Percentiles rank a stretch among this genome's conserved stretches.
phyloP scores from a whole-genome alignment of 2,329 filamentous ascomycete genomes.

The Microdochium paspali region DNA sequence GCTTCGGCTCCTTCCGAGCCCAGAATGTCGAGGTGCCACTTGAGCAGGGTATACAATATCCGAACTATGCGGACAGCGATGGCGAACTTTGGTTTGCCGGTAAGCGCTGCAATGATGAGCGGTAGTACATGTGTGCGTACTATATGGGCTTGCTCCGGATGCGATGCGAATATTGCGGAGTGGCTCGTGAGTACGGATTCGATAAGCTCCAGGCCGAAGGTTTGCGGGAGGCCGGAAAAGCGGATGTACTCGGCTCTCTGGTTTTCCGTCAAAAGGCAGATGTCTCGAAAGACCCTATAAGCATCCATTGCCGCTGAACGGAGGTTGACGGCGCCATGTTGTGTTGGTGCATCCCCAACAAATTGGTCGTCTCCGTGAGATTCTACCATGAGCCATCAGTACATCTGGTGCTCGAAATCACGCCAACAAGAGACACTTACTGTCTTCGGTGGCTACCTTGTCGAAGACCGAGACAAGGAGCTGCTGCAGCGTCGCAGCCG shows the following conservation, averaged over 20 bases:
- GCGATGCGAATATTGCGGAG: constrained; percentile 65
- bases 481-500: constrained; percentile 92
- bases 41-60: constrained; percentile 73
- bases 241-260: constrained; percentile 75
- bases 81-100: constrained; percentile 70
- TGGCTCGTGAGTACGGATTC: constrained; percentile 86
- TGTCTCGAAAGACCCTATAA: constrained; percentile 78
- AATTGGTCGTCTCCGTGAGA: constrained; percentile 40
- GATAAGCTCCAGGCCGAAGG: constrained; percentile 83
- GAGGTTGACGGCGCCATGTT: constrained; percentile 56
- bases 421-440: too few species aligned
- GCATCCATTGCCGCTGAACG: constrained; percentile 76
- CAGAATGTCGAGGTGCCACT: constrained; percentile 66
- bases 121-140: constrained; percentile 74
- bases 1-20: constrained; percentile 75
- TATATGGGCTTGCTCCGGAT: constrained; percentile 73
- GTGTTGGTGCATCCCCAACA: constrained; percentile 58
- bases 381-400: constrained; percentile 45
- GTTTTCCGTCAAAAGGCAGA: constrained; percentile 80
- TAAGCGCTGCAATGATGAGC: constrained; percentile 67
- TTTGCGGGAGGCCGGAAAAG: constrained; percentile 67
- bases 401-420: too few species aligned
- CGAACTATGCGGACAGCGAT: constrained; percentile 74
- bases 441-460: constrained; percentile 76
- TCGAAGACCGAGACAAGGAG: constrained; percentile 89